Conservation (phyloP, 2,329 filamentous ascomycete genomes). For the Rutstroemia sp. region DNA sequence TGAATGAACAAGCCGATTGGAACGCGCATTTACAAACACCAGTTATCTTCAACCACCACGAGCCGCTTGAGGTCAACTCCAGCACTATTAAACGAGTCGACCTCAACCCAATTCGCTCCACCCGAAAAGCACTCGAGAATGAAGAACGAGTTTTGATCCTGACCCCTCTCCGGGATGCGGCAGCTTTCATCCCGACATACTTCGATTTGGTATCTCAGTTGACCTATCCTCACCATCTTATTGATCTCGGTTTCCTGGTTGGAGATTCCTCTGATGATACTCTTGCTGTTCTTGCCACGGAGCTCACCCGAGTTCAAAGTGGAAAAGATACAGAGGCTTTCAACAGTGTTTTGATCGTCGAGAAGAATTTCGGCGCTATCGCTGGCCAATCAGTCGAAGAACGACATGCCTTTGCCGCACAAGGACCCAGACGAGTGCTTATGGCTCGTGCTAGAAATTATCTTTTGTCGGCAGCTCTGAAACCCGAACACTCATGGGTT, state of each 20-base stretch:
- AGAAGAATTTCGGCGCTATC: slow-evolving; percentile 73
- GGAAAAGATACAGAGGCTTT: slow-evolving; percentile 68
- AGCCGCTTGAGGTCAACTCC: slow-evolving; percentile 76
- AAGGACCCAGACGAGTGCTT: slow-evolving; percentile 81
- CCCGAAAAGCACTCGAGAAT: slow-evolving; percentile 68
- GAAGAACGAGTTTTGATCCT: slow-evolving; percentile 85
- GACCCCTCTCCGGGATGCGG: slow-evolving; percentile 86
- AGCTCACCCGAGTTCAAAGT: slow-evolving; percentile 82
- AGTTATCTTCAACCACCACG: slow-evolving; percentile 93
- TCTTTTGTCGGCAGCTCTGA: slow-evolving; percentile 73
- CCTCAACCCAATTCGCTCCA: slow-evolving; percentile 79
- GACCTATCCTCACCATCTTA: slow-evolving; percentile 89
- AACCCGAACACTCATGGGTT: slow-evolving; percentile 94
- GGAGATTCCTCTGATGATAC: slow-evolving; percentile 91
- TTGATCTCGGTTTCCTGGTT: slow-evolving; percentile 91
- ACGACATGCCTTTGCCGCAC: slow-evolving; percentile 77
- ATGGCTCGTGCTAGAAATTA: slow-evolving; percentile 92
- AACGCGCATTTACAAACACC: slow-evolving; percentile 82
- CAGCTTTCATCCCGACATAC: slow-evolving; percentile 74
- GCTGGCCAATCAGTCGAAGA: slow-evolving; percentile 69
- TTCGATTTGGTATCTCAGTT: slow-evolving; percentile 88
- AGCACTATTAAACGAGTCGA: slow-evolving; percentile 72
- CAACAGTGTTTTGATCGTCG: slow-evolving; percentile 72
- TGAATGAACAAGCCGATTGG: slow-evolving; percentile 88
- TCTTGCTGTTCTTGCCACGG: slow-evolving; percentile 72